These are phyloP conservation scores for Rusavskia elegans DNA, from an alignment of 495 filamentous ascomycete genomes.

Conservation along the genomic window DNA sequence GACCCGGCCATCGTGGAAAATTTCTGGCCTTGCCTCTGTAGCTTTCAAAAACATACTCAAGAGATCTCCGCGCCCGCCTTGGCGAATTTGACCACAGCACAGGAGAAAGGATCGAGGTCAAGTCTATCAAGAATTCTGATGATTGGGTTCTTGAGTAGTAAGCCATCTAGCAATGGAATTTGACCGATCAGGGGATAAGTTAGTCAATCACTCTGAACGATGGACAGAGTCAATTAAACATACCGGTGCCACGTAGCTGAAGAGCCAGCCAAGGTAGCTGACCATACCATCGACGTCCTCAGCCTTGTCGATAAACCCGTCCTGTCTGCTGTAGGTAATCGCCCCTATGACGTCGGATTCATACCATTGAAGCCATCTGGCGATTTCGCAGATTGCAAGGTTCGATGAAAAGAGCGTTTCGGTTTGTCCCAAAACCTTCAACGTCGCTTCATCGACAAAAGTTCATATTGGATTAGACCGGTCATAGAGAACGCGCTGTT, in stretches of 20 bases:
- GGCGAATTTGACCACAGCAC: conserved; percentile 47
- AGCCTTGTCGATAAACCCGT: conserved; percentile 45
- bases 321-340: conserved; percentile 45
- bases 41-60: conserved; percentile 32
- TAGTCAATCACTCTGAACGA: background rate
- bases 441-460: conserved; percentile 50
- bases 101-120: conserved; percentile 36
- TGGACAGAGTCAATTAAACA: background rate
- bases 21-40: conserved; percentile 32
- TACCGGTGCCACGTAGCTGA: conserved; percentile 29
- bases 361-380: conserved; percentile 62
- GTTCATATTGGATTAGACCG: conserved; percentile 55
- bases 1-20: conserved; percentile 49
- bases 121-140: conserved; percentile 17
- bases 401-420: conserved; percentile 36
- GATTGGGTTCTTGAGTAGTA: conserved; percentile 37
- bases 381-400: conserved; percentile 40
- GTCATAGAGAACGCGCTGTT: conserved; percentile 63
- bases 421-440: conserved; percentile 47
- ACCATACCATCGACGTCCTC: conserved; percentile 39
- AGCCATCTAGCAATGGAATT: conserved; percentile 32
- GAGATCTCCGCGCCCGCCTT: conserved; percentile 28
- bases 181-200: conserved; percentile 23
- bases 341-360: conserved; percentile 61
- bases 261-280: conserved; percentile 24